phyloP scores from a whole-genome alignment of 805 yeast species.

The Saccharomycopsis capsularis region DNA sequence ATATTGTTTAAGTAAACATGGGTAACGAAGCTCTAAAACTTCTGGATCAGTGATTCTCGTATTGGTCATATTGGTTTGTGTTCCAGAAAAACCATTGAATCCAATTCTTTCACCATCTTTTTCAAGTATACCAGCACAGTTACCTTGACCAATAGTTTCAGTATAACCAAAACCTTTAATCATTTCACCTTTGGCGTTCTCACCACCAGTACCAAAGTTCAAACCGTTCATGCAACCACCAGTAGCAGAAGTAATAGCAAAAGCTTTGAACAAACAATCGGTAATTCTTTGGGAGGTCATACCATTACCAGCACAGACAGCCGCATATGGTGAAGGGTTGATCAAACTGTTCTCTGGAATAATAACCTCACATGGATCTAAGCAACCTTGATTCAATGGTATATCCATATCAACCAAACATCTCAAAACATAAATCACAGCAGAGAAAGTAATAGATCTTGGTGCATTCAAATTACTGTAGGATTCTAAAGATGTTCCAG shows the following conservation, averaged over 20 bases:
- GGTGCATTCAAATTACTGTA: slow-evolving; percentile 52
- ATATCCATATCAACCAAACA: slow-evolving; percentile 45
- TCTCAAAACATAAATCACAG: slow-evolving; percentile 47
- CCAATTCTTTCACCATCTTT: slow-evolving; percentile 49
- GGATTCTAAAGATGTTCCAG: slow-evolving; percentile 45
- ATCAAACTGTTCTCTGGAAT: slow-evolving; percentile 32
- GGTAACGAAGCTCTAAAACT: slow-evolving; percentile 45
- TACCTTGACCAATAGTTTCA: slow-evolving; percentile 51
- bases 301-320: slow-evolving; percentile 46
- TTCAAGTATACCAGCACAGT: neutral
- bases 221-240: slow-evolving; percentile 54
- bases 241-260: slow-evolving; percentile 50
- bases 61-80: slow-evolving; percentile 49
- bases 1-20: slow-evolving; percentile 41
- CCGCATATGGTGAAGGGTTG: slow-evolving; percentile 36
- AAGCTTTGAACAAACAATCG: slow-evolving; percentile 47
- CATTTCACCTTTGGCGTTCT: slow-evolving; percentile 37
- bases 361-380: slow-evolving; percentile 37
- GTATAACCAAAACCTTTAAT: slow-evolving; percentile 44
- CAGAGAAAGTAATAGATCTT: slow-evolving; percentile 44
- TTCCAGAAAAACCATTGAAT: slow-evolving; percentile 41
- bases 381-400: slow-evolving; percentile 52
- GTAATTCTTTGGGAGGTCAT: slow-evolving; percentile 52
- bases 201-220: slow-evolving; percentile 46
- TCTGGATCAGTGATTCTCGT: slow-evolving; percentile 52